These are phyloP conservation scores for Sporothrix brasiliensis DNA, from an alignment of 2,329 filamentous ascomycete species.

Conservation along the genomic window DNA sequence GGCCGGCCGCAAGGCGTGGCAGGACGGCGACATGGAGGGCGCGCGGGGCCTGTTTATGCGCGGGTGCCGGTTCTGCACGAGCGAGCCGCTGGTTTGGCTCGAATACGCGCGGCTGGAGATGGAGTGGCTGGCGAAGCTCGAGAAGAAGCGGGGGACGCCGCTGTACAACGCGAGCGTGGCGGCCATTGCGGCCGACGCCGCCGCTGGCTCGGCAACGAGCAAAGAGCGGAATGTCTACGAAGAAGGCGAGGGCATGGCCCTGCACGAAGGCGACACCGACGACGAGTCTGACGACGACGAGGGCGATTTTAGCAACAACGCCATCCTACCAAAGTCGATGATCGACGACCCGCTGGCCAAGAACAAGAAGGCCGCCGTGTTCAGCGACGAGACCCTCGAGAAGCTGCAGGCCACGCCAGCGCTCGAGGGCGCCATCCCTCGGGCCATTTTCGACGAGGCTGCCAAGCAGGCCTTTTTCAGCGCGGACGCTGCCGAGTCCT, in stretches of 20 bases:
- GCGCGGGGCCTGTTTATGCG: constrained; percentile 85
- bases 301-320: constrained; percentile 53
- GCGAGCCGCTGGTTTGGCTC: constrained; percentile 74
- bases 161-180: constrained; percentile 36
- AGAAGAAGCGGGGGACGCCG: constrained; percentile 63
- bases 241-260: constrained; percentile 51
- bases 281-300: constrained; percentile 48
- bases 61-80: constrained; percentile 85
- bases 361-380: constrained; percentile 46
- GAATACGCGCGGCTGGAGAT: constrained; percentile 92
- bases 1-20: constrained; percentile 76
- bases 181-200: constrained; percentile 41
- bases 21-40: constrained; percentile 81
- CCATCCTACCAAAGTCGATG: constrained; percentile 50
- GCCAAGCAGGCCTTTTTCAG: constrained; percentile 75
- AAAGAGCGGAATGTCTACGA: constrained; percentile 49
- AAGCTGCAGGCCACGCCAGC: constrained; percentile 74
- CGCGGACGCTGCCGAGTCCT: constrained; percentile 67
- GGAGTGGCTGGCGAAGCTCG: constrained; percentile 84
- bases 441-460: constrained; percentile 86
- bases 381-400: constrained; percentile 46
- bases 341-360: constrained; percentile 42
- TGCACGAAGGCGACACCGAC: constrained; percentile 51
- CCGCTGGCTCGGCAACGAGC: constrained; percentile 47
- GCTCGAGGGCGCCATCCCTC: constrained; percentile 87